phyloP scores from a whole-genome alignment of 129 eudicot species.

The Artemisia annua region DNA sequence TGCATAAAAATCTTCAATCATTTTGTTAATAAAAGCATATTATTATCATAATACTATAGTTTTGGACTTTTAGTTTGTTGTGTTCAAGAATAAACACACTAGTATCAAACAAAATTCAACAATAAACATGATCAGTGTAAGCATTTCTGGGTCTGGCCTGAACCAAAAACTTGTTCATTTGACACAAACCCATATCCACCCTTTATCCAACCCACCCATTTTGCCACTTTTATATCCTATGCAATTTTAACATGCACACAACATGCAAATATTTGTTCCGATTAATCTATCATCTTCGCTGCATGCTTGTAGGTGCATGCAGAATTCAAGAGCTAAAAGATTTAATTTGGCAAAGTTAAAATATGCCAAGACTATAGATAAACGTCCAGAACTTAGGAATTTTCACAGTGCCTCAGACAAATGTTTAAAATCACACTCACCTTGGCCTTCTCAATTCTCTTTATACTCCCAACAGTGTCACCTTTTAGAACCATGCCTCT shows the following conservation, averaged over 20 bases:
- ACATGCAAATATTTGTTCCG: neutral
- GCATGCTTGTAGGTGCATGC: neutral
- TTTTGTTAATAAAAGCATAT: neutral
- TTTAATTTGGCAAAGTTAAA: neutral
- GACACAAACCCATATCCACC: neutral
- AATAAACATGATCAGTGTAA: neutral
- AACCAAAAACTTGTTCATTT: neutral
- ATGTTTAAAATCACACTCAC: conserved; percentile 15
- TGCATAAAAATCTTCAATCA: neutral
- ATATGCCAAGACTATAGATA: neutral
- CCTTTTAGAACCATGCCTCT: no score
- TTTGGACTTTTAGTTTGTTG: neutral
- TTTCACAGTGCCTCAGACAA: neutral
- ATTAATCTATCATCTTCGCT: no score
- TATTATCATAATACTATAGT: no score
- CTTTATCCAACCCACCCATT: neutral
- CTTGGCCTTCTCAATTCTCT: no score
- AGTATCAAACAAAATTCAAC: neutral
- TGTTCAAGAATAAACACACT: neutral
- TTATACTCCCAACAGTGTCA: no score
- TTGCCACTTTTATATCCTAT: neutral
- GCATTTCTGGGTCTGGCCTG: neutral
- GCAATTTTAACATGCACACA: neutral
- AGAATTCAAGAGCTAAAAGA: no score
- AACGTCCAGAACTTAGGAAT: neutral